Base-by-base conservation (phyloP, 495 filamentous ascomycete species). In the Tetracladium marchalianum region DNA sequence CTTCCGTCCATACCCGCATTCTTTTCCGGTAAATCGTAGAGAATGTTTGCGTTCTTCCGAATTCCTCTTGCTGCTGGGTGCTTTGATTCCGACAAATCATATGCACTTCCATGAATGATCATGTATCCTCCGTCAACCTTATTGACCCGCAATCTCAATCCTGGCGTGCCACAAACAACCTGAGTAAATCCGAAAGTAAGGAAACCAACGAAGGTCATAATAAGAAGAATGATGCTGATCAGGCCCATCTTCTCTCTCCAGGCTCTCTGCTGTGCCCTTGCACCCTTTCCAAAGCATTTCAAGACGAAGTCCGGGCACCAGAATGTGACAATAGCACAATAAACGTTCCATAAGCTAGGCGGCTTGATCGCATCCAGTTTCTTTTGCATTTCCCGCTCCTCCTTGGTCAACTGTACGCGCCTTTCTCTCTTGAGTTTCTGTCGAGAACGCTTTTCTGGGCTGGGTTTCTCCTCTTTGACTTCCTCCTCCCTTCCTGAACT, bases 191-290 rank as follows among this genome's bases (percentile, higher is more conserved):
- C 93, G 54, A 99, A 97, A 0, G 93, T 99, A 34, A 99, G 68
- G 65, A 90, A 99, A 54, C 93, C 93, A 45, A 99, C 92, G 56
- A 93, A 81, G 10, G 77, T 76, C 59, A 85, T 90, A 58, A 97
- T 88, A 46, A 87, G 62, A 15, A 94, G 55, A 58, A 99, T 97
- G 57, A 97, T 77, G 67, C 87, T 93, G 60, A 96, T 84, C 45
- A 99, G 69, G 5, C 93, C 93, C 73, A 99, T 95, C 74, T 99
- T 99, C 63, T 99, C 93, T 46, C 93, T 80, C 93, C 93, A 99
- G 13, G 93, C 93, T 52, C 87, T 77, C 50, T 90, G 85, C 61
- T 96, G 88, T 13, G 79, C 87, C 64, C 84, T 92, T 39, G 82
- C 67, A n/a, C 84, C 77, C 72, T 86, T 95, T 32, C 89, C 90